Evolutionary conservation across 768 basidiomycete species (phyloP).

Genomic region (Clathrus columnatus): DNA sequence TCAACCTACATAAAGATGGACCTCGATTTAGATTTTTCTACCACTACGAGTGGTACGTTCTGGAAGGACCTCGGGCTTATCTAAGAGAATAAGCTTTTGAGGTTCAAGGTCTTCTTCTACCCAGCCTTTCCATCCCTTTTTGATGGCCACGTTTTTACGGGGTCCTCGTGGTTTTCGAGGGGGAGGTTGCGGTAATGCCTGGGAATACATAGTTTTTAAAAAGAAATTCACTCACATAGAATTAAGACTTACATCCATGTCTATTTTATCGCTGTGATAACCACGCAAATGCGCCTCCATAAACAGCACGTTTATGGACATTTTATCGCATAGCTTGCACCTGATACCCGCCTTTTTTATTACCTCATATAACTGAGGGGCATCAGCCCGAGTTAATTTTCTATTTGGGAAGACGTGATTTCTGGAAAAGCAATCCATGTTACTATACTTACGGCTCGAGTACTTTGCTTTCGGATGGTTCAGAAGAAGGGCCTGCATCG

Average conservation of each 20-base stretch:
- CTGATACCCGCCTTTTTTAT: background rate
- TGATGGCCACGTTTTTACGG: slow-evolving; percentile 55
- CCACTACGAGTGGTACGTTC: slow-evolving; percentile 78
- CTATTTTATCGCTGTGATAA: background rate
- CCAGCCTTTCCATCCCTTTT: slow-evolving; percentile 89
- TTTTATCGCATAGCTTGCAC: background rate
- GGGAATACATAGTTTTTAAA: background rate
- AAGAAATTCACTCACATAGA: too few relatives aligned
- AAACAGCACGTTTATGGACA: background rate
- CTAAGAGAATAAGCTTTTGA: slow-evolving; percentile 75
- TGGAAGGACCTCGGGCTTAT: slow-evolving; percentile 57
- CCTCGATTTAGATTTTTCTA: slow-evolving; percentile 2
- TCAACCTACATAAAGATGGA: background rate
- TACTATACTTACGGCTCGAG: background rate
- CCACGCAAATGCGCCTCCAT: background rate
- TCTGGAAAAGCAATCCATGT: background rate
- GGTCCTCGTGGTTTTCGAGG: slow-evolving; percentile 31
- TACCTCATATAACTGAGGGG: background rate
- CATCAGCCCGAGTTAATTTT: background rate
- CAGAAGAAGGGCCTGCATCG: background rate
- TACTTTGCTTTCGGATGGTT: background rate
- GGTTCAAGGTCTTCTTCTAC: slow-evolving; percentile 57
- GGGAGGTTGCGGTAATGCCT: slow-evolving; percentile 18
- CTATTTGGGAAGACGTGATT: background rate
- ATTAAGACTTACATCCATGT: background rate